These are phyloP conservation scores for Nicotiana attenuata DNA, from an alignment of 257 asterid genomes.

Conservation along the genomic window DNA sequence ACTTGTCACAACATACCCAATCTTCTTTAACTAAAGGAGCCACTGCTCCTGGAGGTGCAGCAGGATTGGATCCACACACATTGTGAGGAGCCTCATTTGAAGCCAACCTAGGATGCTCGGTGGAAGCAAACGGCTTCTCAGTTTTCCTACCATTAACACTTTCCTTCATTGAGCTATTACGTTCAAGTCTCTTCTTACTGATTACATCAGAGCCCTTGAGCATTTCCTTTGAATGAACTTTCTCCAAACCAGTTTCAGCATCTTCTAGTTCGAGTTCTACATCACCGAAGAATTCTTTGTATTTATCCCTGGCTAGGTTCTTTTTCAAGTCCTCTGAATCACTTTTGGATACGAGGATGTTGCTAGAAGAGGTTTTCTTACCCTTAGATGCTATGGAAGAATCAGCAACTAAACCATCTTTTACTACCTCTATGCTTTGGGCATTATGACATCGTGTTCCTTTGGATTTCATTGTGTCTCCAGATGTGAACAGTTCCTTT, in stretches of 20 bases:
- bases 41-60: conserved; percentile 41
- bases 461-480: conserved; percentile 48
- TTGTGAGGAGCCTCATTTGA: conserved; percentile 36
- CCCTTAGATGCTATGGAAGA: conserved; percentile 41
- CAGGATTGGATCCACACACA: conserved; percentile 43
- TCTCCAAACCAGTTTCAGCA: conserved; percentile 53
- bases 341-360: conserved; percentile 32
- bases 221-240: conserved; percentile 40
- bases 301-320: conserved; percentile 48
- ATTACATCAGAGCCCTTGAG: conserved; percentile 37
- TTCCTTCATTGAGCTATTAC: conserved; percentile 36
- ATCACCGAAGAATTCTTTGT: conserved; percentile 76
- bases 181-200: conserved; percentile 38
- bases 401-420: conserved; percentile 37
- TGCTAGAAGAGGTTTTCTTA: conserved; percentile 39
- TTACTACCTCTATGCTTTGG: conserved; percentile 28
- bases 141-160: conserved; percentile 30
- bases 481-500: conserved; percentile 40
- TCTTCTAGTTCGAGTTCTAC: conserved; percentile 60
- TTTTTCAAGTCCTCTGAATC: conserved; percentile 43
- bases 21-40: conserved; percentile 69
- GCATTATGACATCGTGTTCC: conserved; percentile 32
- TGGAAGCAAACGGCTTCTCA: conserved; percentile 35
- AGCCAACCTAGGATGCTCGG: conserved; percentile 29
- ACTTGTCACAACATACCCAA: conserved; percentile 91